Base-by-base conservation (phyloP, 2,329 filamentous ascomycete genomes). In the Emmonsia crescens region DNA sequence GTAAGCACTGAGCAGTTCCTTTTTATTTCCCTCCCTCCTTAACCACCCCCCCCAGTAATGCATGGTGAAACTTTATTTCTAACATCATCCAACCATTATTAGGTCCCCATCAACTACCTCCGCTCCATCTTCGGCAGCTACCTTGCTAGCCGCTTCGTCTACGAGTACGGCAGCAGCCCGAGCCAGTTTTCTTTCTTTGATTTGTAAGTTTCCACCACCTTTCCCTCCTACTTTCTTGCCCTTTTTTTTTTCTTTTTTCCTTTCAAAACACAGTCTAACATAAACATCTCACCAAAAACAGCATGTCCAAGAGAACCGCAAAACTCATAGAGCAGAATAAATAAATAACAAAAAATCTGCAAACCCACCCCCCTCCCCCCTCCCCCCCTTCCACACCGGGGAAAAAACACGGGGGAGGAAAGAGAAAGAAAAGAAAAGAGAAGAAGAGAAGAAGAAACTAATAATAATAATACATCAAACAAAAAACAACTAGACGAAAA, bases 161-260 rank as follows among this genome's bases (percentile, higher is more conserved):
- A 99, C 76, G 86, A 96, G 74, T 94, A 93, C 74, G 94, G 94
- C 70, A 92, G 91, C 73, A 87, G 85, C 67, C 92, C 94, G 5
- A 94, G 88, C 79, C 93, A 96, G 71, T 97, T 99, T 79, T 91
- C 93, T 46, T 99, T 99, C 82, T 99, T 96, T 77, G 91, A 96
- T 74, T 99, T 97, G 89, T 92, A 79, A 85, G 89, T 88, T 63
- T 55, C 40, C 5, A 38, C 9, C 24, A 12, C 10, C 2, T n/a
- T n/a, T 44, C 40, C 4, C 6, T 6, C 14, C 16, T 57, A 48
- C n/a, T 48, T 29, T 19, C 16, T 42, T 3, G 3, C 14, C 42
- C 19, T 29, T 16, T 38, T 51, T 27, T 10, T 40, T 31, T 27
- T 36, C 10, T n/a, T 14, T 62, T 1, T 33, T 21, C n/a, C 31